phyloP scores from a whole-genome alignment of 116 monocot species.

The Papilionanthe hybrid region DNA sequence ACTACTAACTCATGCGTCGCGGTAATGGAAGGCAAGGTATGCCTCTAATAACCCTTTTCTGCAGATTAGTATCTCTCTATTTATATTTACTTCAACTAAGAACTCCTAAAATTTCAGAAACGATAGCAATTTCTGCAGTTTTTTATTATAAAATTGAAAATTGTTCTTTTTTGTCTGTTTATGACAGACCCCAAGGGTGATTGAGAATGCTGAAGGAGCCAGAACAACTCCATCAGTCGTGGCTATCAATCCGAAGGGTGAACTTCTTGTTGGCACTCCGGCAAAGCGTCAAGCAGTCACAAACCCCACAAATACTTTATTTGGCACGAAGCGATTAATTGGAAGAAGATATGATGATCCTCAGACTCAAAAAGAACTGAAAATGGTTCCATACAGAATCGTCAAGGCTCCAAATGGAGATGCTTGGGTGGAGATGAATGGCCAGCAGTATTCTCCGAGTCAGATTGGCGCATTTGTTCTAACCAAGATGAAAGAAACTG shows the following conservation, averaged over 20 bases:
- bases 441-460: constrained; percentile 40
- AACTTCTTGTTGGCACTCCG: constrained; percentile 27
- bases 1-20: constrained; percentile 38
- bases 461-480: constrained; percentile 41
- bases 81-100: neutral
- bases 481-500: constrained; percentile 43
- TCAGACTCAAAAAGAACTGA: constrained; percentile 38
- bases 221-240: constrained; percentile 40
- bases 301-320: constrained; percentile 36
- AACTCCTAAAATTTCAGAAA: too few species aligned
- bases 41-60: neutral
- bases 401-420: constrained; percentile 40
- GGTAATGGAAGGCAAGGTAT: constrained; percentile 37
- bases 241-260: constrained; percentile 31
- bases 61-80: neutral
- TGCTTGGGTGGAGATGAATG: constrained; percentile 43
- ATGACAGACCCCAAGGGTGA: constrained; percentile 30
- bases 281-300: constrained; percentile 48
- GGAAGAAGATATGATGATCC: constrained; percentile 35
- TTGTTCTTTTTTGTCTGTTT: neutral
- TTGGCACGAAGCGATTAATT: constrained; percentile 35
- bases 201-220: constrained; percentile 37
- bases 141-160: neutral
- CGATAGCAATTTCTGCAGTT: neutral
- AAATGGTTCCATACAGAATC: constrained; percentile 41